Evolutionary conservation across 2,329 filamentous ascomycete genomes (phyloP).

Genomic region (Neocatenulostroma microsporum): DNA sequence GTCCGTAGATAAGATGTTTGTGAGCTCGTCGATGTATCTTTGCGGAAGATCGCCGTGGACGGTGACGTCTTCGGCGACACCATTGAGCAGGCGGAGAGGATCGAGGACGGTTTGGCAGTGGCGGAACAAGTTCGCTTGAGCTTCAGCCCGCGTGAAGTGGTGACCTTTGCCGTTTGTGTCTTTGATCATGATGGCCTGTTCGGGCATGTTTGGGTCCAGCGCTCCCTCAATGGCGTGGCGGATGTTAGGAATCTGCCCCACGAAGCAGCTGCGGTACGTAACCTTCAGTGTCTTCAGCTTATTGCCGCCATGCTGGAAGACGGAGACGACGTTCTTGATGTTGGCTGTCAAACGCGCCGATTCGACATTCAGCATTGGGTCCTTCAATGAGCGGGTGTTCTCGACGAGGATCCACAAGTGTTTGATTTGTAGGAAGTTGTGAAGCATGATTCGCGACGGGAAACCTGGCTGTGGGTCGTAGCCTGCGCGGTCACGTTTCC

Average conservation of each 20-base stretch:
- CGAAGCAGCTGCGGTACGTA: slow-evolving; percentile 8
- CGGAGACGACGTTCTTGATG: slow-evolving; percentile 8
- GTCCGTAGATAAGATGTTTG: slow-evolving; percentile 1
- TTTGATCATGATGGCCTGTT: slow-evolving; percentile 7
- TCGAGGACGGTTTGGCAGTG: slow-evolving; percentile 8
- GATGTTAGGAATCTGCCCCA: slow-evolving; percentile 10
- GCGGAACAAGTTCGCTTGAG: slow-evolving; percentile 7
- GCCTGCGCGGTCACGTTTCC: slow-evolving; percentile 7
- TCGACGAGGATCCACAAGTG: slow-evolving; percentile 10
- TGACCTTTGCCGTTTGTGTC: slow-evolving; percentile 4
- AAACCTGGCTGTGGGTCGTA: slow-evolving; percentile 3
- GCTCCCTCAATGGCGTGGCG: slow-evolving; percentile 9
- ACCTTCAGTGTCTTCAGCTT: slow-evolving; percentile 10
- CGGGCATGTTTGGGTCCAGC: slow-evolving; percentile 4
- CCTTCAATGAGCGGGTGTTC: background rate
- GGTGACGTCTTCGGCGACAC: slow-evolving; percentile 7
- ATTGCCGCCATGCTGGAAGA: slow-evolving; percentile 1
- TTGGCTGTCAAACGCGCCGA: slow-evolving; percentile 4
- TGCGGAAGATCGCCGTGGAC: slow-evolving; percentile 9
- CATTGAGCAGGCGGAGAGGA: slow-evolving; percentile 4
- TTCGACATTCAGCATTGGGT: slow-evolving; percentile 1
- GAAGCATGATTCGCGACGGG: slow-evolving; percentile 6
- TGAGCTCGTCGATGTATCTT: slow-evolving; percentile 8
- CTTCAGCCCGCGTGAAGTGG: slow-evolving; percentile 1
- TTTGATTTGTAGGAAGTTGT: slow-evolving; percentile 10